Percentiles rank a stretch among this genome's conserved stretches.
These are phyloP conservation scores for Canavalia gladiata DNA, from an alignment of 306 rosid species.

Conservation along the genomic window DNA sequence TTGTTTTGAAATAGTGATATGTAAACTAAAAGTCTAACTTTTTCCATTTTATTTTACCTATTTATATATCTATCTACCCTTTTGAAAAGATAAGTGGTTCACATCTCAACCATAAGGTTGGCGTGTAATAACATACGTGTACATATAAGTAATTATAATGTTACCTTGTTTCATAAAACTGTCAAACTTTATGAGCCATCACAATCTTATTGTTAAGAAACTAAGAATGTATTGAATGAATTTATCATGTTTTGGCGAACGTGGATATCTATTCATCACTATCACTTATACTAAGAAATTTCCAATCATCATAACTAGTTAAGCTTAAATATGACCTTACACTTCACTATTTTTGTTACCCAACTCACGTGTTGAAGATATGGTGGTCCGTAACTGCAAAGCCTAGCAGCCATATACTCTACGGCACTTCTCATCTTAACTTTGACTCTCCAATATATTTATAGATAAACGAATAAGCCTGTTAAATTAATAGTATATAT, in stretches of 20 bases:
- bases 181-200: not conserved
- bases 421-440: slow-evolving; percentile 1
- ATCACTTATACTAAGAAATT: not conserved
- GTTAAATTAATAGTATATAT: too few relatives aligned
- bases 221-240: not conserved
- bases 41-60: too few relatives aligned
- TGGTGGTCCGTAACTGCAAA: slow-evolving; percentile 1
- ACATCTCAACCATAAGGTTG: not conserved
- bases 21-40: too few relatives aligned
- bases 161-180: not conserved
- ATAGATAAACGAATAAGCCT: too few relatives aligned
- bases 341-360: slow-evolving; percentile 17
- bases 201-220: not conserved
- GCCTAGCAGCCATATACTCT: not conserved
- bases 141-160: not conserved
- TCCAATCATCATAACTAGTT: not conserved
- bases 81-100: not conserved
- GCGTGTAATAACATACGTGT: not conserved
- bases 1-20: too few relatives aligned
- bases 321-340: not conserved
- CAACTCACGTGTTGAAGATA: slow-evolving; percentile 5
- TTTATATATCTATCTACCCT: too few relatives aligned
- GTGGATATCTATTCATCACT: not conserved
- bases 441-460: not conserved
- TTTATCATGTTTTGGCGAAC: not conserved